Evolutionary conservation across 179 eudicot genomes (phyloP).

Genomic region (Spergularia azorica): DNA sequence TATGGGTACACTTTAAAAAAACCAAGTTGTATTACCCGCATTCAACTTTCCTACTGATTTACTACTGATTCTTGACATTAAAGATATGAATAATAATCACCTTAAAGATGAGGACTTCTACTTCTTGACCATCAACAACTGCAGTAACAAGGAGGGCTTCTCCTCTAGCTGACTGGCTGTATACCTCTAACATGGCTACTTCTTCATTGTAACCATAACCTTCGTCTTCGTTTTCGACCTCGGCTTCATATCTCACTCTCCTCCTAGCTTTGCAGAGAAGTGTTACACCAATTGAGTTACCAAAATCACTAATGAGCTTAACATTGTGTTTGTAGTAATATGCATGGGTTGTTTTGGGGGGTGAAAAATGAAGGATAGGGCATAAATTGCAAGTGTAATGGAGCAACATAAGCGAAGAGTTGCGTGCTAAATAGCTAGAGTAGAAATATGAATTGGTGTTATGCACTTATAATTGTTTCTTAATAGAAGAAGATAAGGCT

Average conservation of each 20-base stretch:
- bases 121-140: constrained; percentile 56
- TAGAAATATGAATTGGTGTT: background rate
- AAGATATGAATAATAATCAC: constrained; percentile 14
- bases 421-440: background rate
- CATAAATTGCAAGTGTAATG: constrained; percentile 9
- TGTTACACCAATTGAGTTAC: background rate
- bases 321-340: constrained; percentile 2
- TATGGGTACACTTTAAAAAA: too few species aligned
- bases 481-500: background rate
- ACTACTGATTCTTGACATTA: too few species aligned
- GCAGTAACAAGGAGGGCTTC: constrained; percentile 73
- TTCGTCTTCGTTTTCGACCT: constrained; percentile 40
- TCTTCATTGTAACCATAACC: constrained; percentile 57
- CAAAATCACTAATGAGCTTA: background rate
- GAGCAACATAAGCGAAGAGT: constrained; percentile 9
- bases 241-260: constrained; percentile 45
- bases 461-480: background rate
- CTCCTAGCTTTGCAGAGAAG: constrained; percentile 36
- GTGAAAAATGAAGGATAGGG: background rate
- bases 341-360: background rate
- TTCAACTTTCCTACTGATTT: too few species aligned
- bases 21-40: too few species aligned
- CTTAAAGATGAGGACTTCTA: constrained; percentile 68
- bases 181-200: constrained; percentile 58
- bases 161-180: constrained; percentile 51